phyloP scores from a whole-genome alignment of 2,329 filamentous ascomycete genomes.

The Clonostachys solani region DNA sequence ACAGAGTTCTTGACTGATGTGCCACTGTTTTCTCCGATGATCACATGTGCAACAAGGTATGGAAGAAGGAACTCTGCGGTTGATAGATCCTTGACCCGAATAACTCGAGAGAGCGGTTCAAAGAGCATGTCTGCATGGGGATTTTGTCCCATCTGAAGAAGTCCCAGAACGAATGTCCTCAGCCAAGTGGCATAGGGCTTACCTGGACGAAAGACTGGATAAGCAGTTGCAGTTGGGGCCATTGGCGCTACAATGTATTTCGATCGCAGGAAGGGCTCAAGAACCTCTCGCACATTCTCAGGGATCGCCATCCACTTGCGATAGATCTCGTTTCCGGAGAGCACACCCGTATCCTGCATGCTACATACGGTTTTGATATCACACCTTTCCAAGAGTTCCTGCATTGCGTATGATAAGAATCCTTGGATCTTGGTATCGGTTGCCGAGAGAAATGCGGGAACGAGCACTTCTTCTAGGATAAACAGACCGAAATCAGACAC shows the following conservation, averaged over 20 bases:
- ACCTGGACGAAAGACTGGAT: constrained; percentile 72
- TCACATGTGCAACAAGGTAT: constrained; percentile 78
- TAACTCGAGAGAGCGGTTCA: constrained; percentile 73
- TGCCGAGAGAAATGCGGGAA: constrained; percentile 86
- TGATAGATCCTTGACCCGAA: constrained; percentile 79
- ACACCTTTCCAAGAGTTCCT: constrained; percentile 78
- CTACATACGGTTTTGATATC: constrained; percentile 60
- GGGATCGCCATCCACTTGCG: constrained; percentile 76
- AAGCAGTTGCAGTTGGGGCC: constrained; percentile 51
- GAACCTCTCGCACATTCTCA: constrained; percentile 70
- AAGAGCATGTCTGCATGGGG: constrained; percentile 75
- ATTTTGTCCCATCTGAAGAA: constrained; percentile 74
- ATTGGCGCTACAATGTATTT: constrained; percentile 71
- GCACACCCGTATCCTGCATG: constrained; percentile 28
- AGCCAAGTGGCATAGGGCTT: constrained; percentile 79
- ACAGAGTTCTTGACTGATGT: constrained; percentile 61
- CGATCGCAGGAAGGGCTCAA: constrained; percentile 86
- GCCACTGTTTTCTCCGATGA: constrained; percentile 63
- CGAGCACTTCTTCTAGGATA: constrained; percentile 79
- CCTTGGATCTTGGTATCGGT: constrained; percentile 86
- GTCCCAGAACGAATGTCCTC: constrained; percentile 72
- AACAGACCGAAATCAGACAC: constrained; percentile 83
- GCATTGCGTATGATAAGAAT: constrained; percentile 91
- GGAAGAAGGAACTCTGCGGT: constrained; percentile 87
- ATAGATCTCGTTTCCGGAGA: constrained; percentile 56